phyloP scores from a whole-genome alignment of 2,329 filamentous ascomycete genomes.

The Pseudopyrenochaeta lycopersici region DNA sequence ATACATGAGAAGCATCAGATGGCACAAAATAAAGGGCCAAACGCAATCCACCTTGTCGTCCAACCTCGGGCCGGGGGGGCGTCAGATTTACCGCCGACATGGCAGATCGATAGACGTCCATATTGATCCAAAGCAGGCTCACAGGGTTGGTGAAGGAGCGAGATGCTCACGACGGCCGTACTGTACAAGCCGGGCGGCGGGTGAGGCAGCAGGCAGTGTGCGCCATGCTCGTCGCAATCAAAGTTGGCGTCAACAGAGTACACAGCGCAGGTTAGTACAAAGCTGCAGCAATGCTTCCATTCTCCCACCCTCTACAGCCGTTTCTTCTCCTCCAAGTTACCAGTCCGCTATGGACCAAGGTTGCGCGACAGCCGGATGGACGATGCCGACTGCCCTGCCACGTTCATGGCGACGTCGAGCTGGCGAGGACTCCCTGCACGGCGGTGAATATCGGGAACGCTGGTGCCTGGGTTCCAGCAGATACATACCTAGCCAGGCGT shows the following conservation, averaged over 20 bases:
- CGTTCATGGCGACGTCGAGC: slow-evolving; percentile 1
- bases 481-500: not conserved
- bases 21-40: not conserved
- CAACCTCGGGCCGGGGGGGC: not conserved
- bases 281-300: not conserved
- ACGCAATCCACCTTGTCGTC: not conserved
- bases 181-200: not conserved
- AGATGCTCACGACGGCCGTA: not conserved
- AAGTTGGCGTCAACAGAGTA: not conserved
- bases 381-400: not conserved
- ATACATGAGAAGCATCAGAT: no score
- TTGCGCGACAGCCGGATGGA: not conserved
- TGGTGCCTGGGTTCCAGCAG: not conserved
- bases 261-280: not conserved
- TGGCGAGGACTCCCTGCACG: slow-evolving; percentile 1
- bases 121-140: not conserved
- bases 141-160: not conserved
- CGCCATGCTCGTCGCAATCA: not conserved
- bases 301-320: not conserved
- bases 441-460: not conserved
- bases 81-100: not conserved
- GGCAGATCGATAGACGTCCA: not conserved
- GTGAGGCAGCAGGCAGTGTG: not conserved
- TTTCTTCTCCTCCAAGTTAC: not conserved
- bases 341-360: not conserved